Conservation (phyloP, 1,139 yeast species). For the Saccharomyces hybrid region DNA sequence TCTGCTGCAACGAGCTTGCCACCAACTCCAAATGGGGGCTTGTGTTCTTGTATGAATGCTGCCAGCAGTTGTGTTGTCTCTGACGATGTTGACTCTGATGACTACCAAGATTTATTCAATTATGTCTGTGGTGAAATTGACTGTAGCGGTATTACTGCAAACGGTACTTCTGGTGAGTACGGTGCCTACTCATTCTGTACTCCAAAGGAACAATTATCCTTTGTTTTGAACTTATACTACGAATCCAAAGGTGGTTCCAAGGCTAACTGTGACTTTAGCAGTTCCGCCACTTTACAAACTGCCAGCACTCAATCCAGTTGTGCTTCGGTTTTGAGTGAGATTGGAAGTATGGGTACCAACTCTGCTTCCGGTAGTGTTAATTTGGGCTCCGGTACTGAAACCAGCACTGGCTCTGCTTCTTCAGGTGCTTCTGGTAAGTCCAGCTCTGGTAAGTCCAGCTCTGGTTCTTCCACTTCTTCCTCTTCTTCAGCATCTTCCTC, state of each 20-base stretch:
- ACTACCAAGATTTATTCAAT: slow-evolving; percentile 50
- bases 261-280: slow-evolving; percentile 60
- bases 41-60: slow-evolving; percentile 53
- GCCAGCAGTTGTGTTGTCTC: slow-evolving; percentile 50
- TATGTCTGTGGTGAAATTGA: slow-evolving; percentile 46
- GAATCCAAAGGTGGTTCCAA: slow-evolving; percentile 37
- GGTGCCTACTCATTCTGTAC: slow-evolving; percentile 64
- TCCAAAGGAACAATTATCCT: slow-evolving; percentile 54
- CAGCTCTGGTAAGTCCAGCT: slow-evolving; percentile 11
- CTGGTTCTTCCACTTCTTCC: slow-evolving; percentile 18
- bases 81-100: slow-evolving; percentile 42
- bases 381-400: slow-evolving; percentile 29
- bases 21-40: slow-evolving; percentile 59
- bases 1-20: slow-evolving; percentile 58
- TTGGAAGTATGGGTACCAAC: slow-evolving; percentile 36
- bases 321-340: slow-evolving; percentile 39
- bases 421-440: slow-evolving; percentile 11
- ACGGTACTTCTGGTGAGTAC: slow-evolving; percentile 55
- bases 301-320: slow-evolving; percentile 51
- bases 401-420: slow-evolving; percentile 20
- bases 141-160: slow-evolving; percentile 49
- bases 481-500: slow-evolving; percentile 28
- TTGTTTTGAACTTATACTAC: slow-evolving; percentile 60
- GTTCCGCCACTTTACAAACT: slow-evolving; percentile 48
- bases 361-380: slow-evolving; percentile 36